Base-by-base conservation (phyloP, 345 rosid genomes). In the Angophora floribunda region DNA sequence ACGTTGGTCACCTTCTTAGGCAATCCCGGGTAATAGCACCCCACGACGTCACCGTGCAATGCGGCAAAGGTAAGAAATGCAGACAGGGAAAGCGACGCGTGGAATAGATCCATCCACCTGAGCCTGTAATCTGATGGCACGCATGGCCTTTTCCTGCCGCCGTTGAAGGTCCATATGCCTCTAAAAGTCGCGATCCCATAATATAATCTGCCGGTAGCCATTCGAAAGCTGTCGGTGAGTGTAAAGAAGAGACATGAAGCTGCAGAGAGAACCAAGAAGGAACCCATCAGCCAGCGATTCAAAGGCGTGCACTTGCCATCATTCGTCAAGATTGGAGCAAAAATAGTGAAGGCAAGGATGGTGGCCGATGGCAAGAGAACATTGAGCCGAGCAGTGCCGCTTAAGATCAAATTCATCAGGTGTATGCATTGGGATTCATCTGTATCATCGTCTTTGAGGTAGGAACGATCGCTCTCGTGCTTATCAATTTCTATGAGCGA, bases 381-480 rank as follows among this genome's bases (percentile, higher is more conserved):
- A 53, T 94, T 92, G 87, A 93, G 95, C 55, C 94, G 87, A 1
- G 95, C 95, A 52, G 94, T 91, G 85, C 95, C 95, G 4, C 93
- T 87, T 19, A 92, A 91, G 89, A 93, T 89, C 67, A 91, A 93
- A 85, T 92, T 93, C 86, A 92, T 87, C 65, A 91, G 86, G 67
- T 92, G 75, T 7, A 91, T 87, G 90, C 89, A 92, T 32, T 88
- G 87, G n/a, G 93, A 91, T 70, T 90, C 94, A 36, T 91, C 93
- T 16, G 86, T 67, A 2, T 88, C 91, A 10, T 93, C 93, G 21
- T 93, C 93, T 24, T 63, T 87, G 21, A 89, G 87, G 91, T 65
- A 52, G 86, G 52, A 86, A 63, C 87, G 78, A 32, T 88, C 91
- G 14, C 79, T 24, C 51, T 61, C 52, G 7, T 51, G 84, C 36